These are phyloP conservation scores for Salix suchowensis DNA, from an alignment of 345 rosid genomes.

Conservation along the genomic window DNA sequence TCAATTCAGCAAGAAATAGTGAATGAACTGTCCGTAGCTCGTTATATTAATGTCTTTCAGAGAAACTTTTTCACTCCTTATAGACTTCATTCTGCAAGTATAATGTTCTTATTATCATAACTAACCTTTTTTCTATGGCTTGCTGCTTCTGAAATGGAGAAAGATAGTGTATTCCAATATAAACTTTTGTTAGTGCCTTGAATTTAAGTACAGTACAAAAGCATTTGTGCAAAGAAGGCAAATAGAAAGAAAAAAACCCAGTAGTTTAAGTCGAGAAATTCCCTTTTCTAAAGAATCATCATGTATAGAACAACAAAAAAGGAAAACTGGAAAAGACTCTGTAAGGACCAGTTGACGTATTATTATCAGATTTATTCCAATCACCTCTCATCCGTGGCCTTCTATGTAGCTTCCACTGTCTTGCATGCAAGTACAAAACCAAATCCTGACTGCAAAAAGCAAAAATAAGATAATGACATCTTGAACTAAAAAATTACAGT, in stretches of 20 bases:
- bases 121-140: too few species aligned
- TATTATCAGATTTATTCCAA: slow-evolving; percentile 36
- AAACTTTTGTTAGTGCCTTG: too few species aligned
- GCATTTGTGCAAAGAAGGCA: too few species aligned
- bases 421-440: slow-evolving; percentile 57
- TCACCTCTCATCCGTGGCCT: slow-evolving; percentile 51
- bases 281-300: background rate
- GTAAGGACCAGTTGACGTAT: background rate
- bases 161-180: too few species aligned
- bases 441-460: slow-evolving; percentile 36
- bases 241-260: too few species aligned
- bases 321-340: background rate
- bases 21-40: background rate
- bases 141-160: too few species aligned
- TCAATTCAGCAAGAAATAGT: background rate
- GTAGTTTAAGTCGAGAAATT: background rate
- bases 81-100: too few species aligned
- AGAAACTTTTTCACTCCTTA: background rate
- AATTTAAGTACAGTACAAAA: too few species aligned
- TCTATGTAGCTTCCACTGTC: slow-evolving; percentile 54
- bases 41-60: background rate
- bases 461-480: background rate
- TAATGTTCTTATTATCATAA: too few species aligned
- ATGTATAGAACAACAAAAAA: background rate
- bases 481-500: too few species aligned